Base-by-base conservation (phyloP, 495 filamentous ascomycete species). In the Opeltia flavorubescens region DNA sequence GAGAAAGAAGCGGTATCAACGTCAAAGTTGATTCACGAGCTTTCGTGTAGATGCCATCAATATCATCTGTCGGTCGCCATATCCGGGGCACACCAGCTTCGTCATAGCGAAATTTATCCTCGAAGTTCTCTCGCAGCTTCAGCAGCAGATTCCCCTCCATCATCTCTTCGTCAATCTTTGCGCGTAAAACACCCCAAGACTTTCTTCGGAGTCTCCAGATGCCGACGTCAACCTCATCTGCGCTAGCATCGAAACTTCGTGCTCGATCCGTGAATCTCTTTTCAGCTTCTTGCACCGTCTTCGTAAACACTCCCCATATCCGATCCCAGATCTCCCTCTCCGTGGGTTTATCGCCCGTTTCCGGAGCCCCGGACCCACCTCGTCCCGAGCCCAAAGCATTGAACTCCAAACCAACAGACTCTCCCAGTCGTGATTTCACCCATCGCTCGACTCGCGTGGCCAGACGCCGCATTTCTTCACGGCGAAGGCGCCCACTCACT, bases 31-130 rank as follows among this genome's bases (percentile, higher is more conserved):
- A 88, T 57, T 95, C 89, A 46, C 88, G 82, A 9, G 91, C 87
- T 39, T 75, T 77, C 11, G 89, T 94, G 59, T 95, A 98, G 41
- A 89, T 63, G 36, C 88, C 86, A 63, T 98, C 93, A 55, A 98
- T 96, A 59, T 96, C 91, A 60, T 98, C 91, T 0, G 83, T 89
- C 2, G 91, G 91, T 18, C 93, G 81, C 91, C 91, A 98, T 57
- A 98, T 94, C 30, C 91, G 72, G 4, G 91, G 91, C 2, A 98
- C 93, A 29, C 93, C 93, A 12, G 77, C 79, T 40, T 94, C 89
- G 52, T 98, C 93, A 55, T 98, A 98, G 47, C 91, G 84, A 74
- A 98, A 98, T 59, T 93, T 94, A 65, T 98, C 91, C 57, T 98
- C 91, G 53, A 98, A 98, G 63, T 95, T 96, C 66, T 98, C 91